Base-by-base conservation (phyloP, 176 grass and related monocot genomes). In the Calamus simplicifolius region DNA sequence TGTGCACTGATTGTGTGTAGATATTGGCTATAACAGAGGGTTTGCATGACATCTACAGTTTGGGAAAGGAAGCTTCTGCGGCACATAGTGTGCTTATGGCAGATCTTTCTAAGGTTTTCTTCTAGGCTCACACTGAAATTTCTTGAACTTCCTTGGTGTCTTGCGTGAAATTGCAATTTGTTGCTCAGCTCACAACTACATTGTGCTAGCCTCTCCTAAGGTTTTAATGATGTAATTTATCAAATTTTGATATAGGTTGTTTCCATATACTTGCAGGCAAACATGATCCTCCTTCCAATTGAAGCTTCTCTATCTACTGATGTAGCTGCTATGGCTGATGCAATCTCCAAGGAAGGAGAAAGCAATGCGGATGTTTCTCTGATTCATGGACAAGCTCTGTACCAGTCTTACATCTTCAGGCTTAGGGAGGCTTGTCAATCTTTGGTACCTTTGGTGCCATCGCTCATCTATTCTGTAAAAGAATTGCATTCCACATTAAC, bases 21-120 rank as follows among this genome's bases (percentile, higher is more conserved):
- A 80, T 96, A 66, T 82, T 96, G 64, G 83, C 86, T 74, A 96
- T 96, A 79, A 85, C 77, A 69, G 91, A 96, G 67, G 86, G 77
- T 53, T 77, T 96, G 55, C 83, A 90, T 69, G 91, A 96, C 73
- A 72, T 96, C 51, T 87, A 85, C 67, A 67, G 62, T 63, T 69
- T 96, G 63, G 83, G 86, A 62, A 89, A 90, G 65, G 82, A 90
- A 76, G 83, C 86, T 65, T 77, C 83, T 75, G 61, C 65, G 35
- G 58, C 82, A 54, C 91, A 96, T 75, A 79, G 72, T 77, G 81
- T 83, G 25, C 74, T 96, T 62, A 85, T 77, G 78, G 53, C 61
- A 43, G 89, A 96, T 80, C 78, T 96, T 63, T 90, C 91, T 50
- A 82, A 96, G 91, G 91, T 84, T 78, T 61, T 63, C 66, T 30